Evolutionary conservation across 2,329 filamentous ascomycete species (phyloP).

Genomic region (Trichophyton benhamiae): DNA sequence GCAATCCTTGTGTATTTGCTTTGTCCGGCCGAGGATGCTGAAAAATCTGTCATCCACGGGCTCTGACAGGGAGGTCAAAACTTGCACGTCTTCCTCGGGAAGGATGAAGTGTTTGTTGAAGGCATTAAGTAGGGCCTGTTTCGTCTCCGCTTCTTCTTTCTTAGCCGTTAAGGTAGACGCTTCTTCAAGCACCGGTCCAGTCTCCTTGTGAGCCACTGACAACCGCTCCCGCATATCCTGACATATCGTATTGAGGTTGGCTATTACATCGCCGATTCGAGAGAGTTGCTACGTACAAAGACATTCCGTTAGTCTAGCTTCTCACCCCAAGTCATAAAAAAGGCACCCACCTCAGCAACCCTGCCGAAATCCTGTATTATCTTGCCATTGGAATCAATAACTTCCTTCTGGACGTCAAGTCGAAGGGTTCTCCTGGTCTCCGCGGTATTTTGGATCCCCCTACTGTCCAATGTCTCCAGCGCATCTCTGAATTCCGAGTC

Average conservation of each 20-base stretch:
- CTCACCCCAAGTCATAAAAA: not conserved
- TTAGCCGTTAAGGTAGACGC: constrained; percentile 60
- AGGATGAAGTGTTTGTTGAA: constrained; percentile 77
- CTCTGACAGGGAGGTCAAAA: constrained; percentile 64
- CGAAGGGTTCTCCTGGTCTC: constrained; percentile 69
- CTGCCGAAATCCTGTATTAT: constrained; percentile 79
- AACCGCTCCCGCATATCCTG: constrained; percentile 70
- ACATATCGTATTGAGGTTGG: constrained; percentile 66
- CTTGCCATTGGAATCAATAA: constrained; percentile 82
- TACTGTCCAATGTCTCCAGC: constrained; percentile 61
- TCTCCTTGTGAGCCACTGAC: constrained; percentile 60
- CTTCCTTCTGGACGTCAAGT: constrained; percentile 76
- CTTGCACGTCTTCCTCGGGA: constrained; percentile 64
- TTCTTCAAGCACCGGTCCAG: constrained; percentile 62
- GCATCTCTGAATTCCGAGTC: constrained; percentile 86
- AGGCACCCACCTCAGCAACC: constrained; percentile 61
- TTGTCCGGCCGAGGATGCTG: constrained; percentile 59
- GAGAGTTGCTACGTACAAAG: constrained; percentile 57
- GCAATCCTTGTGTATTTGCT: constrained; percentile 78
- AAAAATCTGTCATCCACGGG: constrained; percentile 83
- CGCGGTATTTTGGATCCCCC: constrained; percentile 58
- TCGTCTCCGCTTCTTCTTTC: constrained; percentile 61
- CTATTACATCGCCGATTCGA: constrained; percentile 67
- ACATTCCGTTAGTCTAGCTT: not conserved
- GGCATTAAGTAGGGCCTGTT: constrained; percentile 62